phyloP scores from a whole-genome alignment of 495 filamentous ascomycete species.

The Penicillium turbatum region DNA sequence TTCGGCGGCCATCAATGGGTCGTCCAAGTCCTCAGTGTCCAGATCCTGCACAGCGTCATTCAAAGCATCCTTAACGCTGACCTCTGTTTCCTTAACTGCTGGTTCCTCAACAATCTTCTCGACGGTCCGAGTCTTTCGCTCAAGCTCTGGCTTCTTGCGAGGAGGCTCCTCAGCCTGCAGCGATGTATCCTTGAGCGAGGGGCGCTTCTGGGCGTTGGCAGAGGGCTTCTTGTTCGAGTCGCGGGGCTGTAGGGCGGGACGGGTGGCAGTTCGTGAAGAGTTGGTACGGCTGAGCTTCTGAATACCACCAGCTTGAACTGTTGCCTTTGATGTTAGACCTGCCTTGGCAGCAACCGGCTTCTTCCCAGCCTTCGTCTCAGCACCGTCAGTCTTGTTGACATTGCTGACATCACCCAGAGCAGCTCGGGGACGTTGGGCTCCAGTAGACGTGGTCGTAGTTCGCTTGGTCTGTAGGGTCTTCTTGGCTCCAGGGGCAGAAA shows the following conservation, averaged over 20 bases:
- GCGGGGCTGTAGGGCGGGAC: conserved; percentile 54
- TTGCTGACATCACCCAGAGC: conserved; percentile 95
- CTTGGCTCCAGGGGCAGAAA: conserved; percentile 57
- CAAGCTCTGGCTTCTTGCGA: conserved; percentile 46
- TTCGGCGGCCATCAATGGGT: conserved; percentile 95
- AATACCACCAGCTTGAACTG: conserved; percentile 64
- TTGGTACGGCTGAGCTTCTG: conserved; percentile 70
- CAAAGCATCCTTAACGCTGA: conserved; percentile 26
- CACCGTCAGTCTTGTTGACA: conserved; percentile 69
- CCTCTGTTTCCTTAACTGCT: conserved; percentile 14
- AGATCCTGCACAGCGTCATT: conserved; percentile 59
- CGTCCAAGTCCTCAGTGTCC: conserved; percentile 82
- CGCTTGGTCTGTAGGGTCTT: conserved; percentile 75
- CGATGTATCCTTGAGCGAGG: conserved; percentile 58
- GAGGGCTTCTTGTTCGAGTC: conserved; percentile 57
- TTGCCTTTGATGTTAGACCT: conserved; percentile 72
- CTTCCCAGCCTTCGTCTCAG: conserved; percentile 61
- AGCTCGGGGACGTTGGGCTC: conserved; percentile 60
- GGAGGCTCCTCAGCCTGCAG: conserved; percentile 52
- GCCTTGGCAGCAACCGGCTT: conserved; percentile 58
- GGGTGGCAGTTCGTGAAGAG: conserved; percentile 51
- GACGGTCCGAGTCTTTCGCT: conserved; percentile 42
- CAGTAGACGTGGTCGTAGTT: conserved; percentile 43
- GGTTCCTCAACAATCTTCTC: background rate
- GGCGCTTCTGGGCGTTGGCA: conserved; percentile 58